Percentiles rank a stretch among this genome's conserved stretches.
Conservation (phyloP, 1,139 yeast species). For the Debaryomyces udenii region DNA sequence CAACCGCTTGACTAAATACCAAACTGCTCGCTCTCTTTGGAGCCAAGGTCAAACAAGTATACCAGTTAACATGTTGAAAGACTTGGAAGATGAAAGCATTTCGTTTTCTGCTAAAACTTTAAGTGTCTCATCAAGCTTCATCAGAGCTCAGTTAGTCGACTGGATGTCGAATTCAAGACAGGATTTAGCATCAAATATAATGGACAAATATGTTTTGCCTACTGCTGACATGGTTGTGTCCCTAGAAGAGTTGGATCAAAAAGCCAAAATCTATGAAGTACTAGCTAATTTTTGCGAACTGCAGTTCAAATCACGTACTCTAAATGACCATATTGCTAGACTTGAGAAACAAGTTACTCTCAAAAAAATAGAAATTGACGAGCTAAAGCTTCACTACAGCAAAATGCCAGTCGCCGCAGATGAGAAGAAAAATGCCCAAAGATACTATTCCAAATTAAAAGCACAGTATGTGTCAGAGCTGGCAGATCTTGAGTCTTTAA, state of each 20-base stretch:
- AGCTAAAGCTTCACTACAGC: slow-evolving; percentile 48
- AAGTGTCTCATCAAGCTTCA: slow-evolving; percentile 27
- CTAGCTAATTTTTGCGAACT: slow-evolving; percentile 78
- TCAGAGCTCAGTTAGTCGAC: slow-evolving; percentile 58
- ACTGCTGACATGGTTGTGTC: slow-evolving; percentile 28
- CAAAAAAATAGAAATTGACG: slow-evolving; percentile 49
- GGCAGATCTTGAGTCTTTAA: slow-evolving; percentile 44
- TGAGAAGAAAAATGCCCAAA: slow-evolving; percentile 54
- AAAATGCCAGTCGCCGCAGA: slow-evolving; percentile 39
- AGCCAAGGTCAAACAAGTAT: slow-evolving; percentile 52
- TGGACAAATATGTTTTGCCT: slow-evolving; percentile 57
- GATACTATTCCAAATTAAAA: slow-evolving; percentile 51
- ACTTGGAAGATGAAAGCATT: slow-evolving; percentile 22
- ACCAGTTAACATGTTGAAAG: slow-evolving; percentile 56
- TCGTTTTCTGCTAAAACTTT: slow-evolving; percentile 24
- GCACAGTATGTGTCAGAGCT: slow-evolving; percentile 53
- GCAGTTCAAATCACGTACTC: slow-evolving; percentile 53
- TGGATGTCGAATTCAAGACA: slow-evolving; percentile 77
- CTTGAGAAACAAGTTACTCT: slow-evolving; percentile 39
- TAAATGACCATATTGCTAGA: slow-evolving; percentile 48
- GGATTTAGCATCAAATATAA: slow-evolving; percentile 61
- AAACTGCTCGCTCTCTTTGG: slow-evolving; percentile 64
- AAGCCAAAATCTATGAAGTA: slow-evolving; percentile 54
- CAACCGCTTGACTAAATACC: slow-evolving; percentile 41
- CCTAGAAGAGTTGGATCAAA: slow-evolving; percentile 21